Evolutionary conservation across 768 basidiomycete genomes (phyloP).

Genomic region (Royoungia palumana): DNA sequence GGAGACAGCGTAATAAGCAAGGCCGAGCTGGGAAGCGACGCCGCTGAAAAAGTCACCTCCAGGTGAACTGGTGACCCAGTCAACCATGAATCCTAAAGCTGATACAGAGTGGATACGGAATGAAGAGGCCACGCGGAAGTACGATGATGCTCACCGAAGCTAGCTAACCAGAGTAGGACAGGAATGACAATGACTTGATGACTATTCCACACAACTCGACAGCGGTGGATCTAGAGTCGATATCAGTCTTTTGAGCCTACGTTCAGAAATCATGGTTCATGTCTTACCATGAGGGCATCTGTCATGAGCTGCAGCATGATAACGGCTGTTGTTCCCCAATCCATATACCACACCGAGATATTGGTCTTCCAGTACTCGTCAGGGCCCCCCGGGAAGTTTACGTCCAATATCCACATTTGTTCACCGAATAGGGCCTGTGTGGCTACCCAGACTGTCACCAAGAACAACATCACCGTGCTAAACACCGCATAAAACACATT

Average conservation of each 20-base stretch:
- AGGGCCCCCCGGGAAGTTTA: slow-evolving; percentile 35
- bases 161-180: slow-evolving; percentile 19
- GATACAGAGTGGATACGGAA: background rate
- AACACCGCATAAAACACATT: slow-evolving; percentile 23
- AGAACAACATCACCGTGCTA: slow-evolving; percentile 25
- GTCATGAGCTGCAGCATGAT: slow-evolving; percentile 34
- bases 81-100: slow-evolving; percentile 19
- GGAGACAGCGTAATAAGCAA: slow-evolving; percentile 17
- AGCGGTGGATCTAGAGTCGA: slow-evolving; percentile 37
- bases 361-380: slow-evolving; percentile 28
- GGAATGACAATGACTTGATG: slow-evolving; percentile 12
- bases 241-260: slow-evolving; percentile 2
- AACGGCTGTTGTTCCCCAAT: slow-evolving; percentile 23
- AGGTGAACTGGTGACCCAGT: slow-evolving; percentile 12
- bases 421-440: slow-evolving; percentile 22
- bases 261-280: background rate
- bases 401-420: slow-evolving; percentile 36
- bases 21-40: slow-evolving; percentile 2
- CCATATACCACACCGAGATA: slow-evolving; percentile 26
- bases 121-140: background rate
- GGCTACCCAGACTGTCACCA: slow-evolving; percentile 30
- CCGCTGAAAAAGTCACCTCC: slow-evolving; percentile 18
- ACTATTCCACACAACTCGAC: slow-evolving; percentile 34
- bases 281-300: slow-evolving; percentile 28
- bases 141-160: slow-evolving; percentile 15